Conservation (phyloP, 495 filamentous ascomycete species). For the Neurospora sp. region DNA sequence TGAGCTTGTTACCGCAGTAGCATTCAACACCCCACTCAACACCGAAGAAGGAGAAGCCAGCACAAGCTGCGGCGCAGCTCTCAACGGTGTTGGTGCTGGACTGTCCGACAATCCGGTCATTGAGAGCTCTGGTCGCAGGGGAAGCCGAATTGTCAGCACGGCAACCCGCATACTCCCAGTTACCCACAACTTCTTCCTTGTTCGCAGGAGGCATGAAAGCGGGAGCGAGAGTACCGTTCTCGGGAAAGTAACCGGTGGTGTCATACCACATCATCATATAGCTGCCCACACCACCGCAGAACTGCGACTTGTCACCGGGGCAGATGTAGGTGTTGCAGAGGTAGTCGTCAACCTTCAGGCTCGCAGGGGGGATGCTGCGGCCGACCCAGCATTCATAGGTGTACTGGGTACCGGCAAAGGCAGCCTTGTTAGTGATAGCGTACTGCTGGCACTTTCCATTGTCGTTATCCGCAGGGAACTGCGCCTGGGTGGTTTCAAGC, state of each 20-base stretch:
- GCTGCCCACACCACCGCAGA: constrained; percentile 25
- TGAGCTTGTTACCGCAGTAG: constrained; percentile 10
- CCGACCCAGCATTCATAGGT: constrained; percentile 22
- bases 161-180: constrained; percentile 22
- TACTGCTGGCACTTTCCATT: constrained; percentile 28
- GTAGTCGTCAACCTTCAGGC: constrained; percentile 14
- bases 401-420: constrained; percentile 28
- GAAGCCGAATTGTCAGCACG: constrained; percentile 17
- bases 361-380: constrained; percentile 21
- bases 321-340: constrained; percentile 23
- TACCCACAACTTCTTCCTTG: constrained; percentile 14
- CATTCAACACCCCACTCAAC: constrained; percentile 10
- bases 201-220: constrained; percentile 7
- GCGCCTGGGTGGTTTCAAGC: constrained; percentile 16
- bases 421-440: constrained; percentile 14
- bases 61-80: constrained; percentile 18
- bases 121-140: constrained; percentile 9
- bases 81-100: constrained; percentile 22
- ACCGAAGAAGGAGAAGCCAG: constrained; percentile 11
- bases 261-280: constrained; percentile 11
- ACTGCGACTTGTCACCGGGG: constrained; percentile 22
- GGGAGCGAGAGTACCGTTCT: constrained; percentile 5
- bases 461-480: constrained; percentile 14
- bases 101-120: constrained; percentile 3
- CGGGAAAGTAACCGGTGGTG: constrained; percentile 5